Evolutionary conservation across 805 yeast species (phyloP), one percentile per base, ranked within the genome.

Genomic region (Schwanniomyces polymorphus): DNA sequence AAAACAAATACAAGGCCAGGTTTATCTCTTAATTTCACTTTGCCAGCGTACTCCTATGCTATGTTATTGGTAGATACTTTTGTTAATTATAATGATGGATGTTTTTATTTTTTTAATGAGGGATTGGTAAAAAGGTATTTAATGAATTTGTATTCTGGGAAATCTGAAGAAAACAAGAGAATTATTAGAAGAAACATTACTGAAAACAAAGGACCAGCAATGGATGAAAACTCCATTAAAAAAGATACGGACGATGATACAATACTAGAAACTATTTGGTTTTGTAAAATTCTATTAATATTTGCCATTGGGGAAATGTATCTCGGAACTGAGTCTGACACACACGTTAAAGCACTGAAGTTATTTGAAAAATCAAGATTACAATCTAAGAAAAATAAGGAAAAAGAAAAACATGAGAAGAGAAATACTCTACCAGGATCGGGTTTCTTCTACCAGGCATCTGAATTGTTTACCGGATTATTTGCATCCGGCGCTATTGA

Each of bases 241-340:
- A 69, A 70, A 47, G 77, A 72, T 48, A 55, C 70, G 0, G 77
- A 73, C 42, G 76, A 72, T 48, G 82, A 85, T 51, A 78, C 87
- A 5, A 80, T 85, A 26, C 69, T 85, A 45, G 90, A 86, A 60
- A 83, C 91, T 0, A 85, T 87, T 40, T 87, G 91, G 90, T 85
- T 85, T 56, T 86, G 92, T 67, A 87, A 87, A 61, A 78, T 86
- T 5, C 60, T 87, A 18, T 64, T 87, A 44, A 84, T 87, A 21
- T 86, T 87, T 62, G 89, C 92, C 4, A 78, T 82, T 41, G 94
- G 95, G 14, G 95, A 87, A 60, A 86, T 87, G 88, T 87, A 87
- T 57, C 64, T 86, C 31, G 92, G 92, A 1, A 85, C 90, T 0
- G 85, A 86, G 10, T 84, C 86, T 44, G 81, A 79, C 52, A 69